Evolutionary conservation across 1,139 yeast genomes (phyloP), one percentile per base, ranked within the genome.

Genomic region (Candida pseudoviswanathii): DNA sequence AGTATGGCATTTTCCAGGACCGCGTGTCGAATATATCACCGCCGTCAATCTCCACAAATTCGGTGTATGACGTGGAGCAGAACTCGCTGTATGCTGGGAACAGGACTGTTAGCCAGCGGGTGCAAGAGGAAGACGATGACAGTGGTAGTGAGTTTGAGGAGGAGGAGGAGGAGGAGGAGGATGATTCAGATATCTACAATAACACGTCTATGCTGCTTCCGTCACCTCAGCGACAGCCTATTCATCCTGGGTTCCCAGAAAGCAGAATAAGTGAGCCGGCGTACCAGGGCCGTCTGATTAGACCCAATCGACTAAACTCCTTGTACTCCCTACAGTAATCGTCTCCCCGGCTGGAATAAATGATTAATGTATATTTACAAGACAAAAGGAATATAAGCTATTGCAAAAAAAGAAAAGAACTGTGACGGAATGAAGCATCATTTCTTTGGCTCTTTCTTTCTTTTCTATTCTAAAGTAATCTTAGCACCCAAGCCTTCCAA

Each of bases 401-500:
- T 38, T 37, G 37, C 41, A 36, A 21, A 27, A 27, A 21, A 34
- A 24, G 31, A 37, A 24, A 38, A 38, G 9, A 24, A 31, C 39
- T 7, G 21, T 27, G n/a, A 31, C 24, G 16, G 16, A 16, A 16
- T 16, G 16, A 16, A 16, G 16, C 16, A 16, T 16, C 16, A 26
- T 47, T 34, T 49, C 25, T 45, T 46, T n/a, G 5, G 4, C 24
- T 30, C 21, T 16, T 25, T n/a, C 25, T 22, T 2, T 3, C 11
- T 11, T 40, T 5, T 38, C 75, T 84, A 94, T 78, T 94, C 99
- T 70, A 94, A 78, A 53, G 82, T 63, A 63, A 94, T 81, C 82
- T 94, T 94, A 59, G 96, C 99, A 67, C 99, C 99, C 63, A 91
- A 82, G 51, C 85, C 96, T 77, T 94, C 99, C 67, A 95, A 81